Conservation (phyloP, 2,329 filamentous ascomycete genomes). For the Penicillium expansum region DNA sequence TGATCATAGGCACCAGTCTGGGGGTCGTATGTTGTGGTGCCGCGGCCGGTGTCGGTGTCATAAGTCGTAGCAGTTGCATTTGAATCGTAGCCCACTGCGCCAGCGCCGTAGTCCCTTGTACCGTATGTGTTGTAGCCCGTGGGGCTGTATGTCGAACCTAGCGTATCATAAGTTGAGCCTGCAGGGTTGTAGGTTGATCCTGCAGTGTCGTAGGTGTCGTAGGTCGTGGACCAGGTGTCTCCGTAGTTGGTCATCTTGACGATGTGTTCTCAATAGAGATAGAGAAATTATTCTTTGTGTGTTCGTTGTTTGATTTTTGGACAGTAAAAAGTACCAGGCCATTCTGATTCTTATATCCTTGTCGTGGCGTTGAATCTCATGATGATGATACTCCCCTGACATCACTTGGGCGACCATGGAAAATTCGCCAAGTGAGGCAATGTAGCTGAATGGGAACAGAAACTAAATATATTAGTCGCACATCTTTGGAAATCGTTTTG, state of each 20-base stretch:
- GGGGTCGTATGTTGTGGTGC: constrained; percentile 27
- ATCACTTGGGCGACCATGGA: constrained; percentile 10
- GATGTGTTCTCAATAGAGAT: constrained; percentile 1
- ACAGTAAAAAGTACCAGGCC: background rate
- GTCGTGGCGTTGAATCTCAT: constrained; percentile 16
- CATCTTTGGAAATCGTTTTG: background rate
- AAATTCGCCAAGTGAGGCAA: constrained; percentile 15
- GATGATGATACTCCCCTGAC: constrained; percentile 18
- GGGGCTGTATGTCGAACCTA: constrained; percentile 14
- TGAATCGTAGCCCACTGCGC: constrained; percentile 14
- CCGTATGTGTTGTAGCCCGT: constrained; percentile 19
- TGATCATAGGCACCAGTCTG: constrained; percentile 33
- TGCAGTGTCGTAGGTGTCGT: constrained; percentile 23
- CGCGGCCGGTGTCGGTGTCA: constrained; percentile 27
- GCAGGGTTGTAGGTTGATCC: constrained; percentile 27
- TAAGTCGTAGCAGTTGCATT: constrained; percentile 19
- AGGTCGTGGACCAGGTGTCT: constrained; percentile 15
- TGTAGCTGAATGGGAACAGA: background rate
- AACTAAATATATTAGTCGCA: background rate
- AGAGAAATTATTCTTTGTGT: background rate
- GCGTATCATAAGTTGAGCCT: constrained; percentile 18
- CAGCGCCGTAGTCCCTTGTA: constrained; percentile 16
- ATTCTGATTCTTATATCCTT: constrained; percentile 14
- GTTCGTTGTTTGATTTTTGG: background rate
- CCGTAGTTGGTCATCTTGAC: constrained; percentile 22